Conservation (phyloP, 208 protist species). For the Leishmania amazonensis region DNA sequence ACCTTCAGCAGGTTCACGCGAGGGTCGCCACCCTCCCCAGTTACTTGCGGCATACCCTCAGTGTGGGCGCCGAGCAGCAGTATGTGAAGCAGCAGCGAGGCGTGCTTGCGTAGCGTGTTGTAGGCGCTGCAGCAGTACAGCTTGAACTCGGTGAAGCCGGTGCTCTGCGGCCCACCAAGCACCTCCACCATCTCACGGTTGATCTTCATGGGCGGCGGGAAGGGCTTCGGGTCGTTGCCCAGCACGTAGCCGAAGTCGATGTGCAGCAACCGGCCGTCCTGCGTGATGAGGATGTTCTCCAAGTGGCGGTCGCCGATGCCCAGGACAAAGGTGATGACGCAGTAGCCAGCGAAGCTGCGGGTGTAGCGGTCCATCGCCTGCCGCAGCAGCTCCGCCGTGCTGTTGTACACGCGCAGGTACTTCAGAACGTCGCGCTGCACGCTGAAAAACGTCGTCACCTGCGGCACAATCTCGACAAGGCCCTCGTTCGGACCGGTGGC, state of each 20-base stretch:
- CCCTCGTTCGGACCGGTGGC: constrained; percentile 83
- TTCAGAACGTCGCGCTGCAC: constrained; percentile 74
- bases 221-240: constrained; percentile 97
- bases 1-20: constrained; percentile 80
- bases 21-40: constrained; percentile 52
- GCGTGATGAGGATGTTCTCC: constrained; percentile 96
- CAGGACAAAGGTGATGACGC: constrained; percentile 97
- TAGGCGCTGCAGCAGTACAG: constrained; percentile 95
- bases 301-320: constrained; percentile 97
- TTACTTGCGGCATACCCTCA: constrained; percentile 66
- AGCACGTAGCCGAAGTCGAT: constrained; percentile 99
- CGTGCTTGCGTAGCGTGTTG: constrained; percentile 95
- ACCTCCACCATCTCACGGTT: constrained; percentile 90
- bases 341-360: constrained; percentile 97
- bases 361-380: constrained; percentile 95
- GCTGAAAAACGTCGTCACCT: constrained; percentile 80
- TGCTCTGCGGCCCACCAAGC: constrained; percentile 79
- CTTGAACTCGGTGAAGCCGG: constrained; percentile 78
- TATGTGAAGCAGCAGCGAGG: constrained; percentile 95
- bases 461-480: constrained; percentile 84
- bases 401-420: constrained; percentile 79
- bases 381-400: constrained; percentile 52
- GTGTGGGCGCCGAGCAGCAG: constrained; percentile 94
- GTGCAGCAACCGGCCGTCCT: constrained; percentile 96
- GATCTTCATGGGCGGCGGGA: constrained; percentile 97